These are phyloP conservation scores for Bolboschoenus planiculmis DNA, from an alignment of 176 grass and related monocot genomes.

Conservation along the genomic window DNA sequence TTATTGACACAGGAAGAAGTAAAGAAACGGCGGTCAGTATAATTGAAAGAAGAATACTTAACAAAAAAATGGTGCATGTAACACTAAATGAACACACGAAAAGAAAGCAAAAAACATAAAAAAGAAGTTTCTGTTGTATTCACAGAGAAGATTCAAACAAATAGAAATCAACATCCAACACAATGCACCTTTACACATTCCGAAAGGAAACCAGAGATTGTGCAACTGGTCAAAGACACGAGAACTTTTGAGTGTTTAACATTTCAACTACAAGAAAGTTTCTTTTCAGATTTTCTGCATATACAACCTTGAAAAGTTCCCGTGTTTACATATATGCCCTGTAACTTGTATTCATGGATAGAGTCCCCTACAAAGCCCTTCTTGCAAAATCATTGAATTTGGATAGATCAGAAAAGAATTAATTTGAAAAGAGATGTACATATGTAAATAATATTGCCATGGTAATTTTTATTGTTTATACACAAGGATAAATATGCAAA, in stretches of 20 bases:
- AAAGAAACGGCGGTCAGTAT: no score
- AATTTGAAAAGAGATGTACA: constrained; percentile 4
- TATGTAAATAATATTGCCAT: not conserved
- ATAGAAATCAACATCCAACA: constrained; percentile 17
- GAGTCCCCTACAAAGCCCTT: not conserved
- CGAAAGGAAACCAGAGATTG: not conserved
- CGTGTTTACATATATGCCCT: not conserved
- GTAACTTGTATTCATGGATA: not conserved
- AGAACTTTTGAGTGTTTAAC: not conserved
- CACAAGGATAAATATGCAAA: constrained; percentile 16
- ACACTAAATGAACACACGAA: no score
- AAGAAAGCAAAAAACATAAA: not conserved
- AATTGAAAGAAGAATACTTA: no score
- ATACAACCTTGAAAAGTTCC: constrained; percentile 5
- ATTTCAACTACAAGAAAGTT: not conserved
- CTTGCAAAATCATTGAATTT: not conserved
- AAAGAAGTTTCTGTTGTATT: not conserved
- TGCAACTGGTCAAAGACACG: not conserved
- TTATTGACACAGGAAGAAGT: no score
- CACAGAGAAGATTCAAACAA: constrained; percentile 17
- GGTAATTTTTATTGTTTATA: not conserved
- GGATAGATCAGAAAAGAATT: constrained; percentile 1
- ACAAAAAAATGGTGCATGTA: no score
- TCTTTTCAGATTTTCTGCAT: not conserved
- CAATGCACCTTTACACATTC: not conserved